These are phyloP conservation scores for Teunomyces lycoperdinae DNA, from an alignment of 805 yeast species.

Conservation along the genomic window DNA sequence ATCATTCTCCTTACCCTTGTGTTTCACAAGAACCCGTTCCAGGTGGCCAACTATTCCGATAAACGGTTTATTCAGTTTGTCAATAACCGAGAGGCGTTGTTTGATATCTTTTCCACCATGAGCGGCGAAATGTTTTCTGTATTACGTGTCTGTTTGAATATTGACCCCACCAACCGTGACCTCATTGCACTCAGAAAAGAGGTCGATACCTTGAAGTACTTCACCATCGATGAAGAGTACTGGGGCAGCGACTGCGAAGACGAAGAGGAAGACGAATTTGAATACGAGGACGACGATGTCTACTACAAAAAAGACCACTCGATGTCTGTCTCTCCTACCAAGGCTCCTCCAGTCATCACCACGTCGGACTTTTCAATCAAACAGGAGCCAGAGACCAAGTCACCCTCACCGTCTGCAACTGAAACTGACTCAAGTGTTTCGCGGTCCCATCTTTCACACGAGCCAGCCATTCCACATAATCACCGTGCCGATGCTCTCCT, in stretches of 20 bases:
- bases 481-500: constrained; percentile 44
- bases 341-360: constrained; percentile 7
- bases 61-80: constrained; percentile 83
- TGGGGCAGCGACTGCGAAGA: constrained; percentile 51
- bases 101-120: constrained; percentile 89
- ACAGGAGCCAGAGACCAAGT: background rate
- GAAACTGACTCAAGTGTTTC: constrained; percentile 9
- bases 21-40: constrained; percentile 87
- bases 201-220: constrained; percentile 55
- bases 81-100: constrained; percentile 80
- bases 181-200: constrained; percentile 59
- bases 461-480: constrained; percentile 27
- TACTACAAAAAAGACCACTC: constrained; percentile 9
- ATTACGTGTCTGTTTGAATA: constrained; percentile 68
- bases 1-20: constrained; percentile 77
- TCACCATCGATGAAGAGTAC: constrained; percentile 76
- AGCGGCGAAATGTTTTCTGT: constrained; percentile 84
- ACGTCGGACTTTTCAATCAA: constrained; percentile 6
- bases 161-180: constrained; percentile 85
- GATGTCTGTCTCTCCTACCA: constrained; percentile 14
- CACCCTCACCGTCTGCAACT: constrained; percentile 6
- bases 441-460: constrained; percentile 5
- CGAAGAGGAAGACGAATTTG: constrained; percentile 29
- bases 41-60: constrained; percentile 75
- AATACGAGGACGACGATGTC: constrained; percentile 23